phyloP scores from a whole-genome alignment of 139 green algal species.

The Closterium sp. region DNA sequence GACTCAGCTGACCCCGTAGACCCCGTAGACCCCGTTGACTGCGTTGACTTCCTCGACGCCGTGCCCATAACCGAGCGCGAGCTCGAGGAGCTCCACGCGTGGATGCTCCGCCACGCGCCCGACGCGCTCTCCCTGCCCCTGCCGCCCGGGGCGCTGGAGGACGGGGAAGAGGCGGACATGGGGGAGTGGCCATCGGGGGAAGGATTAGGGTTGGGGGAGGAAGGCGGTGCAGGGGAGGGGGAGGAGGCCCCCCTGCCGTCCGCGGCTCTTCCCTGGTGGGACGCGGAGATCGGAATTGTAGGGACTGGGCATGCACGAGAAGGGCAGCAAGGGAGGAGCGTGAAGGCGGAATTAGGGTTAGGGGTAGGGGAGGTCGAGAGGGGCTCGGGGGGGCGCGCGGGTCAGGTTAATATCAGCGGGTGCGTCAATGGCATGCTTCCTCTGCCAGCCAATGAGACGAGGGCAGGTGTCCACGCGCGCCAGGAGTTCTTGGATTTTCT shows the following conservation, averaged over 20 bases:
- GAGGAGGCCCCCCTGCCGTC: neutral
- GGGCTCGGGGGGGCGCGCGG: too few species aligned
- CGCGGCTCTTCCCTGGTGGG: neutral
- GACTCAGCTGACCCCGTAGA: neutral
- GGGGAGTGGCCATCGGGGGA: neutral
- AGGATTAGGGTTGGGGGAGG: neutral
- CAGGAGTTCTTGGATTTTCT: neutral
- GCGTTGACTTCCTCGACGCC: neutral
- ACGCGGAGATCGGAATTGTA: neutral
- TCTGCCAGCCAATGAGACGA: neutral
- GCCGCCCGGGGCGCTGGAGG: too few species aligned
- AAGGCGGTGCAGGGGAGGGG: neutral
- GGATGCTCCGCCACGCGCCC: neutral
- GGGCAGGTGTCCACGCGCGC: neutral
- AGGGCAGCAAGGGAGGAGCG: neutral
- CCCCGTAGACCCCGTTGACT: neutral
- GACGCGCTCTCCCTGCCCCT: neutral
- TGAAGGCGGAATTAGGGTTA: neutral
- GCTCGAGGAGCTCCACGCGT: neutral
- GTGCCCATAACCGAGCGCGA: neutral
- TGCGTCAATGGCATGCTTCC: neutral
- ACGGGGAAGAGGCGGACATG: neutral
- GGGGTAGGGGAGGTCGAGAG: neutral
- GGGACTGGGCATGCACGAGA: neutral
- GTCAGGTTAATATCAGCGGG: neutral